Evolutionary conservation across 345 rosid genomes (phyloP).

Genomic region (Noccaea bulbosa): DNA sequence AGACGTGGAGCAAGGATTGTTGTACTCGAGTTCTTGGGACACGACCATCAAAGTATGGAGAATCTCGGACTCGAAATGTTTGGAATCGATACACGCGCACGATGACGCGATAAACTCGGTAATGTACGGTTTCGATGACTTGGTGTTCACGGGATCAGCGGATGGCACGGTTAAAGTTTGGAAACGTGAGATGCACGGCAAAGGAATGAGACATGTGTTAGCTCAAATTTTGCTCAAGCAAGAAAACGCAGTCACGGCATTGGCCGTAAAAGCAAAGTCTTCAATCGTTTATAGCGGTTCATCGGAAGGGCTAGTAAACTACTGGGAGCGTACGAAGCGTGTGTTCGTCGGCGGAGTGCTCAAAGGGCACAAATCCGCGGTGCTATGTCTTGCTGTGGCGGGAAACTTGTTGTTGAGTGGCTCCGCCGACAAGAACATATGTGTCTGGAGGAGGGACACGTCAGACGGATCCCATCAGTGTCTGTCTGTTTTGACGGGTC

Average conservation of each 20-base stretch:
- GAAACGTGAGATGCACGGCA: constrained; percentile 61
- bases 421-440: constrained; percentile 76
- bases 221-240: constrained; percentile 64
- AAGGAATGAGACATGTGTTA: constrained; percentile 61
- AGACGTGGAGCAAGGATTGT: constrained; percentile 53
- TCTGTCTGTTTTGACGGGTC: constrained; percentile 67
- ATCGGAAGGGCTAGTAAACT: constrained; percentile 65
- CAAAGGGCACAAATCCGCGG: constrained; percentile 69
- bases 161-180: constrained; percentile 73
- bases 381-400: constrained; percentile 59
- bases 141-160: constrained; percentile 74
- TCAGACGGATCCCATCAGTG: constrained; percentile 59
- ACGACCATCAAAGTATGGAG: constrained; percentile 67
- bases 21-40: constrained; percentile 78
- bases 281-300: constrained; percentile 73
- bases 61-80: constrained; percentile 56
- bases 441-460: constrained; percentile 76
- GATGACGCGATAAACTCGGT: constrained; percentile 70
- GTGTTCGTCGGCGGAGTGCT: constrained; percentile 57
- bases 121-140: constrained; percentile 49
- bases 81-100: constrained; percentile 68
- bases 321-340: constrained; percentile 65
- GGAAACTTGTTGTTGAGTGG: constrained; percentile 80
- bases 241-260: constrained; percentile 76
- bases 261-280: constrained; percentile 54